A percentile compares a stretch with the other conserved stretches of the same genome.
Evolutionary conservation across 805 yeast species (phyloP).

Genomic region (Candida palmyrensis): DNA sequence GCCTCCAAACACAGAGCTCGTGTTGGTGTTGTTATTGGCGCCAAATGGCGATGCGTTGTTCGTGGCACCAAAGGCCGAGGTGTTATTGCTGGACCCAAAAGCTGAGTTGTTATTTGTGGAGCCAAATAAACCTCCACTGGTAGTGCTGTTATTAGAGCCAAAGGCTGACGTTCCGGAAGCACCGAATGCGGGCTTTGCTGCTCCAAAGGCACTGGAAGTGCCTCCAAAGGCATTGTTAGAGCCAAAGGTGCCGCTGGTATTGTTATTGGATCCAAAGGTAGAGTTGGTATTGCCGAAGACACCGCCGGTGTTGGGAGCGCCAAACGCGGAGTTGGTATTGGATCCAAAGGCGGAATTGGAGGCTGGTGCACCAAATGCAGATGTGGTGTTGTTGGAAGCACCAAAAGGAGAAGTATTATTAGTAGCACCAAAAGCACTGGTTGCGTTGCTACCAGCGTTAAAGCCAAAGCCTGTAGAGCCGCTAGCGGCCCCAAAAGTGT

Average conservation of each 20-base stretch:
- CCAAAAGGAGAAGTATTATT: constrained; percentile 17
- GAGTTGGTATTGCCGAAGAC: constrained; percentile 14
- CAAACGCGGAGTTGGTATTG: constrained; percentile 17
- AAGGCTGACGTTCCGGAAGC: constrained; percentile 13
- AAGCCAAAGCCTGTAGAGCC: constrained; percentile 15
- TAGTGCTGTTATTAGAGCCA: constrained; percentile 12
- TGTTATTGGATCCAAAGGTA: constrained; percentile 26
- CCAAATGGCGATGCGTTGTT: too few relatives aligned
- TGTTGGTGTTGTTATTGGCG: constrained; percentile 6
- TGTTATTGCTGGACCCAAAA: not conserved
- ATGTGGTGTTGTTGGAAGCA: constrained; percentile 13
- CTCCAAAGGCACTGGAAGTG: constrained; percentile 10
- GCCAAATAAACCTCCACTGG: too few relatives aligned
- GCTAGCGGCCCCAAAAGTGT: constrained; percentile 22
- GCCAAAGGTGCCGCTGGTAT: constrained; percentile 12
- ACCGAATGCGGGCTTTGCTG: constrained; percentile 11
- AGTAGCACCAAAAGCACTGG: constrained; percentile 16
- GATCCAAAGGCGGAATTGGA: constrained; percentile 26
- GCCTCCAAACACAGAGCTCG: constrained; percentile 21
- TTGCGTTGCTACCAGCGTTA: constrained; percentile 15
- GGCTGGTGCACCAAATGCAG: constrained; percentile 34
- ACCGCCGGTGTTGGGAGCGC: constrained; percentile 9
- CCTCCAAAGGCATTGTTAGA: constrained; percentile 10
- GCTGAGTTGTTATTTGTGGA: constrained; percentile 12
- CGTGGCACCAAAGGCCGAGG: constrained; percentile 9